phyloP scores from a whole-genome alignment of 768 basidiomycete genomes.

The Hydnum rufescens region DNA sequence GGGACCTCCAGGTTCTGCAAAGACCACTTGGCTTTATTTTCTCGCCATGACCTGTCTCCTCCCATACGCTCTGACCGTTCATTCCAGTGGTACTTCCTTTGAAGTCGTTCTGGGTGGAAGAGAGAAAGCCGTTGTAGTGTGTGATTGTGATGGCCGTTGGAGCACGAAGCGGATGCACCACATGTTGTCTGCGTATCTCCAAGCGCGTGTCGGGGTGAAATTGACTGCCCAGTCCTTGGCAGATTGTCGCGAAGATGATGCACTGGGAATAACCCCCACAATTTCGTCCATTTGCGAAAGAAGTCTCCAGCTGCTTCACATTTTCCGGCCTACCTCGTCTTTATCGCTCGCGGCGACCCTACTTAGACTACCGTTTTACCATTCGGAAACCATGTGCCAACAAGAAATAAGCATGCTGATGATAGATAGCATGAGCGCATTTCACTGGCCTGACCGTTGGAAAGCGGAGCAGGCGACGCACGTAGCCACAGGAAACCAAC shows the following conservation, averaged over 20 bases:
- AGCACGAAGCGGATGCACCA: constrained; percentile 32
- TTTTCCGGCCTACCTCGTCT: constrained; percentile 52
- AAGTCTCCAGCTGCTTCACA: constrained; percentile 35
- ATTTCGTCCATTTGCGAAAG: constrained; percentile 11
- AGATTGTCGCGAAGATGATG: neutral
- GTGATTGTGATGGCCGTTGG: constrained; percentile 54
- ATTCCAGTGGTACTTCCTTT: neutral
- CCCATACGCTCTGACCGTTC: constrained; percentile 19
- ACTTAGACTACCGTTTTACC: constrained; percentile 34
- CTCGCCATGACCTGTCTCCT: constrained; percentile 39
- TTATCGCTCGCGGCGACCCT: constrained; percentile 51
- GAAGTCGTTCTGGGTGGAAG: constrained; percentile 31
- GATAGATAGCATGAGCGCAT: constrained; percentile 57
- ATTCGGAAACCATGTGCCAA: constrained; percentile 27
- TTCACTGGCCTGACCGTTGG: constrained; percentile 62
- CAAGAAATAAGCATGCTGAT: constrained; percentile 44
- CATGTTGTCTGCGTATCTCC: constrained; percentile 31
- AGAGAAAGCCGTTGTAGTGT: constrained; percentile 42
- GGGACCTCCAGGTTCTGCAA: constrained; percentile 54
- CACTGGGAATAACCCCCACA: neutral
- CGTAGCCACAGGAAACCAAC: no score
- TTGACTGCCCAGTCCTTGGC: neutral
- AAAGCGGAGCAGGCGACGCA: constrained; percentile 25
- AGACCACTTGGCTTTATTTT: constrained; percentile 58
- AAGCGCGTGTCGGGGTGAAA: constrained; percentile 6